Conservation (phyloP, 148 eudicot species). For the Diospyros kaki region DNA sequence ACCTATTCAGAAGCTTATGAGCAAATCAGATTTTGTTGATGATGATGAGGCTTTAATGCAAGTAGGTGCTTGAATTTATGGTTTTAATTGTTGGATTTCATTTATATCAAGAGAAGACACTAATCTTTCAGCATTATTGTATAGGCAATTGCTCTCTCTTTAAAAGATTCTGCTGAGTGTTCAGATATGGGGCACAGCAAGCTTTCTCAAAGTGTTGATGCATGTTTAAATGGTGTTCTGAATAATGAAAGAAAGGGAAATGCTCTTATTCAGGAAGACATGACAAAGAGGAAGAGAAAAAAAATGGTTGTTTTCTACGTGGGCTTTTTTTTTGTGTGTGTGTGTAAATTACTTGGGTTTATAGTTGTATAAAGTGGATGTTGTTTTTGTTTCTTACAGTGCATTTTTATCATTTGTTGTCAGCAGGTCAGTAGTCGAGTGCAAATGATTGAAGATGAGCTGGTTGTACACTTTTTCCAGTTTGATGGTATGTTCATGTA, state of each 20-base stretch:
- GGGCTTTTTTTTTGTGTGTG: neutral
- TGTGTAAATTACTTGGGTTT: neutral
- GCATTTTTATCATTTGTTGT: neutral
- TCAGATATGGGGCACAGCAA: slow-evolving; percentile 16
- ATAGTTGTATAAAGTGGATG: neutral
- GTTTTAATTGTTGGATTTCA: neutral
- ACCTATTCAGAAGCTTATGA: slow-evolving; percentile 27
- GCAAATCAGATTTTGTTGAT: slow-evolving; percentile 36
- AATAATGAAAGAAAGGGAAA: slow-evolving; percentile 24
- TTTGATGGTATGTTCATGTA: slow-evolving; percentile 63
- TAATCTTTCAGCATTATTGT: slow-evolving; percentile 5
- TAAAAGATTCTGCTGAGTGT: slow-evolving; percentile 34
- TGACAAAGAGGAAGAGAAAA: slow-evolving; percentile 49
- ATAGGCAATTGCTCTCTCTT: slow-evolving; percentile 86
- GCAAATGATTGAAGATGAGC: slow-evolving; percentile 84
- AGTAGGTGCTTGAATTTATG: slow-evolving; percentile 30
- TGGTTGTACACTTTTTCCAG: slow-evolving; percentile 83
- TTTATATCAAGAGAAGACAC: neutral
- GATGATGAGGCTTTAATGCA: slow-evolving; percentile 74
- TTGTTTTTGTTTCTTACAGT: neutral
- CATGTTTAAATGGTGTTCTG: slow-evolving; percentile 14
- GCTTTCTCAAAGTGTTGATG: slow-evolving; percentile 23
- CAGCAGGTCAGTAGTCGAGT: slow-evolving; percentile 55
- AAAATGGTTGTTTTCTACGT: slow-evolving; percentile 39
- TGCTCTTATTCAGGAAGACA: slow-evolving; percentile 29